Base-by-base conservation (phyloP, 2,329 filamentous ascomycete species). In the Penicillium verrucosum region DNA sequence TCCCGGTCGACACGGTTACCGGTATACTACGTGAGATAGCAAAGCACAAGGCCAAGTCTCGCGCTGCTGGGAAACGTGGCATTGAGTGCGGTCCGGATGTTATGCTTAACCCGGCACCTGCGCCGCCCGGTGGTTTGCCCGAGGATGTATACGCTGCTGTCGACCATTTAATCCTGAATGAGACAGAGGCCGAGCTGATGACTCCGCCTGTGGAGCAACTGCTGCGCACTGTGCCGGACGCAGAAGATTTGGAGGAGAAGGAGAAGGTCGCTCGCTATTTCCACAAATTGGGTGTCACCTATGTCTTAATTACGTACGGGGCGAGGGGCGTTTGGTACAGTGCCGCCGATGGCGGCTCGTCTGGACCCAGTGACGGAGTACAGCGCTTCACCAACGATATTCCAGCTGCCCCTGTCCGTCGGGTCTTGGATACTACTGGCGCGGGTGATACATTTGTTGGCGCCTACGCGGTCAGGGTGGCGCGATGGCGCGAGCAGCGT, bases 391-490 rank as follows among this genome's bases (percentile, higher is more conserved):
- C 68, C 23, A 70, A 70, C 45, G 65, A 73, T 56, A 74, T 92
- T 1, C 77, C 79, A 5, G 90, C 89, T 0, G 81, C 84, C 60
- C 88, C 89, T 73, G 88, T 90, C 18, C 76, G 72, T 4, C 76
- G 82, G 55, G 93, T 97, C 1, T 85, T 97, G 5, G 93, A 97
- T 73, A 97, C 93, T 1, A 97, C 93, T 8, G 93, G 89, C 1
- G 94, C 94, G 5, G 93, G 93, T 0, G 93, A 97, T 73, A 97
- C 93, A 0, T 97, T 97, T 76, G 90, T 95, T 5, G 93, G 94
- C 2, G 89, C 85, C 23, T 96, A 96, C 72, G 89, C 90, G 3
- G 84, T 94, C 27, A 84, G 86, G 56, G 82, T 88, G 30, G 89
- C 90, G 38, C 80, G 77, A 57, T 72, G 75, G 57, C 74, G 73